phyloP scores from a whole-genome alignment of 345 rosid species.

The Turnera subulata region DNA sequence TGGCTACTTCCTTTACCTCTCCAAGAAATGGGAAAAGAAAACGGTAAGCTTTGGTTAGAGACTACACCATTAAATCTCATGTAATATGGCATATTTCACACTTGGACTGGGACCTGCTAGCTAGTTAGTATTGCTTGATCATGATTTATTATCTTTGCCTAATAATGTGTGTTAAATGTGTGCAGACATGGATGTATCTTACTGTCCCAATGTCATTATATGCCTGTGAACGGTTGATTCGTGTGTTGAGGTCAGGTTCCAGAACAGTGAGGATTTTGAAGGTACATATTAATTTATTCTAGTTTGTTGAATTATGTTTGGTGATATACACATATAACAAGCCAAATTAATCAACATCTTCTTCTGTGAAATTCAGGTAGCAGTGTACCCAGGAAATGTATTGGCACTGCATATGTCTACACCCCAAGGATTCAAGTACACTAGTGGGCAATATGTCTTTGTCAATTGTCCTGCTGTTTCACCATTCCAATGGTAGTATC shows the following conservation, averaged over 20 bases:
- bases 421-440: background rate
- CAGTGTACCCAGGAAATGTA: background rate
- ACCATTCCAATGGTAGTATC: too few relatives aligned
- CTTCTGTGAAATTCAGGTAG: background rate
- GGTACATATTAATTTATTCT: background rate
- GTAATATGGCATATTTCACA: too few relatives aligned
- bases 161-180: too few relatives aligned
- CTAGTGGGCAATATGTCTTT: background rate
- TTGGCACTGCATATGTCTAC: background rate
- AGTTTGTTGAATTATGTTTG: background rate
- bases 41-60: constrained; percentile 39
- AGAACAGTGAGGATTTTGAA: background rate
- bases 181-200: background rate
- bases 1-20: constrained; percentile 53
- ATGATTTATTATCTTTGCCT: too few relatives aligned
- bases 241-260: background rate
- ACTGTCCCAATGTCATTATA: background rate
- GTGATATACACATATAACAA: background rate
- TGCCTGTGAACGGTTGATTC: background rate
- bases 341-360: too few relatives aligned
- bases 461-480: background rate
- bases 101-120: too few relatives aligned
- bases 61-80: too few relatives aligned
- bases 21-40: constrained; percentile 65
- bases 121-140: too few relatives aligned